A percentile compares a stretch with the other conserved stretches of the same genome.
Conservation (phyloP, 805 yeast genomes). For the Candida ulmi region DNA sequence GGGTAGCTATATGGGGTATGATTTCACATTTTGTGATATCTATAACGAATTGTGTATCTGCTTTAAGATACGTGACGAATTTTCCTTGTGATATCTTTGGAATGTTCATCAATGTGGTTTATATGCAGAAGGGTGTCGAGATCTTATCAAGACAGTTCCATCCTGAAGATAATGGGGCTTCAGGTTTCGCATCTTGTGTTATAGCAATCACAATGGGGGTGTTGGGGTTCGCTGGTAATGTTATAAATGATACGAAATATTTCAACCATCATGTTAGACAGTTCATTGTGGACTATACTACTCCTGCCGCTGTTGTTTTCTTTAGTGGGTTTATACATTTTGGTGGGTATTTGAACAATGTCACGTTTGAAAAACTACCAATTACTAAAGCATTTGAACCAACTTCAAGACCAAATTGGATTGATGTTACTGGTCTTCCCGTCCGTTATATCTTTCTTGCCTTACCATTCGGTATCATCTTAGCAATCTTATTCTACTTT, state of each 20-base stretch:
- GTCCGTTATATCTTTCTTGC: conserved; percentile 83
- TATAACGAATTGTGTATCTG: conserved; percentile 57
- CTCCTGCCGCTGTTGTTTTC: conserved; percentile 77
- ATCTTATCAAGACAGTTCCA: conserved; percentile 68
- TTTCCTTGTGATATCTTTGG: conserved; percentile 94
- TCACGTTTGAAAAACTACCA: conserved; percentile 59
- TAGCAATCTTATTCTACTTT: conserved; percentile 83
- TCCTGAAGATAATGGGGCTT: conserved; percentile 26
- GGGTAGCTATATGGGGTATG: conserved; percentile 93
- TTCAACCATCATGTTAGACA: conserved; percentile 58
- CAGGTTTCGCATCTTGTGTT: conserved; percentile 72
- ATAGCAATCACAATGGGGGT: conserved; percentile 71
- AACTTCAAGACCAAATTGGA: conserved; percentile 40
- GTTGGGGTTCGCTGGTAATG: conserved; percentile 67
- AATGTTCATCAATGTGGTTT: conserved; percentile 79
- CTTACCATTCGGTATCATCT: conserved; percentile 81
- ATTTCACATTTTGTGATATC: conserved; percentile 73
- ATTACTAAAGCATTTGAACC: conserved; percentile 72
- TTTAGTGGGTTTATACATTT: conserved; percentile 93
- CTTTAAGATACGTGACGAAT: conserved; percentile 64
- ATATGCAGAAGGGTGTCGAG: conserved; percentile 87
- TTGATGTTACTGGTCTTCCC: conserved; percentile 34
- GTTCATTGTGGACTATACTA: conserved; percentile 78
- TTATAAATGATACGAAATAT: conserved; percentile 45
- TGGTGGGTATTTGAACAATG: conserved; percentile 64